Evolutionary conservation across 2,329 filamentous ascomycete species (phyloP), one percentile per base, ranked within the genome.

Genomic region (Chaetomium sp.): DNA sequence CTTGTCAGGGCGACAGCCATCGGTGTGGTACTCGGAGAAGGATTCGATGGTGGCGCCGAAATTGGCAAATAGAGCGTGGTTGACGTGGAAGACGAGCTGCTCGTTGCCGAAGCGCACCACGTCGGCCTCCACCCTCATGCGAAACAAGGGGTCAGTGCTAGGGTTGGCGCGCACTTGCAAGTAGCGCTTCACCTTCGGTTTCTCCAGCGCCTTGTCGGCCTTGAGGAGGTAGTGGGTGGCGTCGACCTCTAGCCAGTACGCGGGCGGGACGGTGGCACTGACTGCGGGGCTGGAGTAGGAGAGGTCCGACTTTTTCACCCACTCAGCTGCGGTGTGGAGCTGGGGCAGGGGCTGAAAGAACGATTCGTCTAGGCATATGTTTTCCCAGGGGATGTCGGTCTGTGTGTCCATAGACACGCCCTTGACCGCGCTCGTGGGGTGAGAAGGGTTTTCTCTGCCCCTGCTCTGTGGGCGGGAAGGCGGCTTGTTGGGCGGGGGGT

Each of bases 21-120:
- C 33, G n/a, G 27, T 8, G 12, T 57, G 33, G 23, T 42, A 42
- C 55, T 57, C 55, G 33, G 19, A 21, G 55, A 23, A 57, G 33
- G 23, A 57, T 57, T 57, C 55, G 16, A 57, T 57, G 9, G 9
- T 45, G 21, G 4, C 1, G 55, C 33, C 21, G 16, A 42, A 42
- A 45, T 23, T 19, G 19, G 35, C 35, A 45, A 27, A 57, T 12
- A 45, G 21, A 21, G 55, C 55, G 55, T 57, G 55, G 55, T 57
- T 57, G 55, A 45, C 55, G 33, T 42, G 55, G 21, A 29, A 42
- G 55, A 16, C 23, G 33, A 57, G 55, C 10, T 57, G 55, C 23
- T 57, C 55, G 55, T 57, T 16, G 21, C 55, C 19, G 31, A 27
- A 57, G 33, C 55, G 55, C 33, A 57, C 55, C 19, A 45, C 55